phyloP scores from a whole-genome alignment of 768 basidiomycete species.

The Mycena alexandri region DNA sequence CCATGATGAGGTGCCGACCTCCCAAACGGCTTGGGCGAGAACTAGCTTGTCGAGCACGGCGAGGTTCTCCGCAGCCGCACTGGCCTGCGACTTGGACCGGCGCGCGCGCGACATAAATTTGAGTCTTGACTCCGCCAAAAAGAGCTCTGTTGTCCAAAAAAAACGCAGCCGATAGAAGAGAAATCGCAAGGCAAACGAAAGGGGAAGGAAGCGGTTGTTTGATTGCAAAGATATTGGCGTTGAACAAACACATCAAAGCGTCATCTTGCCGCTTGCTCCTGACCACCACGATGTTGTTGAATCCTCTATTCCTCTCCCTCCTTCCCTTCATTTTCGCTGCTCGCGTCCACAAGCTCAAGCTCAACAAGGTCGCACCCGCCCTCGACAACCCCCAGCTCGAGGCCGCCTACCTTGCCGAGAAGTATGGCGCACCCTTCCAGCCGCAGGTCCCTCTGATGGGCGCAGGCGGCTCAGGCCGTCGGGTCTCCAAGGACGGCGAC shows the following conservation, averaged over 20 bases:
- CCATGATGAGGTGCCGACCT: slow-evolving; percentile 82
- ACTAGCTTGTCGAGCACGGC: slow-evolving; percentile 77
- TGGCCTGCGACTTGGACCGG: slow-evolving; percentile 35
- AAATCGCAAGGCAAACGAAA: no score
- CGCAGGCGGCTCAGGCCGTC: slow-evolving; percentile 79
- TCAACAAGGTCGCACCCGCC: slow-evolving; percentile 84
- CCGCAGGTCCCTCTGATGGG: slow-evolving; percentile 76
- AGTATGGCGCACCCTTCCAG: slow-evolving; percentile 76
- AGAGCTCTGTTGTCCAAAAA: no score
- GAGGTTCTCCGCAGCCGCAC: slow-evolving; percentile 32
- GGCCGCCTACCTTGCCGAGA: slow-evolving; percentile 90
- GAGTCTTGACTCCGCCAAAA: no score
- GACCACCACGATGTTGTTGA: slow-evolving; percentile 57
- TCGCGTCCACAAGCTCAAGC: slow-evolving; percentile 86
- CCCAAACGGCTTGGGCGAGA: slow-evolving; percentile 89
- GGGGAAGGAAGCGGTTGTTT: no score
- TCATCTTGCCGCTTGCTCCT: slow-evolving; percentile 14
- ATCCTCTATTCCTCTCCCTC: slow-evolving; percentile 52
- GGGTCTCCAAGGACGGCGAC: slow-evolving; percentile 55
- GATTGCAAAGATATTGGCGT: no score
- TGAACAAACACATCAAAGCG: not conserved
- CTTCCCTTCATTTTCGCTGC: slow-evolving; percentile 66
- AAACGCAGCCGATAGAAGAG: no score
- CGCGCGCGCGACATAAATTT: slow-evolving; percentile 38
- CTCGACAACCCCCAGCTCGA: slow-evolving; percentile 75